Conservation (phyloP, 2,329 filamentous ascomycete species). For the Colletotrichum lentis region DNA sequence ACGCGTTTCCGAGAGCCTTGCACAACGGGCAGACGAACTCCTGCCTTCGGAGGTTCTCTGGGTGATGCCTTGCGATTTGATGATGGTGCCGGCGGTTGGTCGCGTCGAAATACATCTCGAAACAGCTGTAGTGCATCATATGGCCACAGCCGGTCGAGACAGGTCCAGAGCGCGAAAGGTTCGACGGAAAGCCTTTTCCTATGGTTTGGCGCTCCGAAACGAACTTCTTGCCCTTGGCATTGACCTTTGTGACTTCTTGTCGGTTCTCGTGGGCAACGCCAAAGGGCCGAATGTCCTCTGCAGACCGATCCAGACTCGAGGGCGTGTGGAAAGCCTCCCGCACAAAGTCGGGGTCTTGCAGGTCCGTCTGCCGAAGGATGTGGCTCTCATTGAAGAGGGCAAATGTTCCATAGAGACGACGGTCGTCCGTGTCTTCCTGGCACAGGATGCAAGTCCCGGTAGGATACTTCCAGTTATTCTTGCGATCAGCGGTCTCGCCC, state of each 20-base stretch:
- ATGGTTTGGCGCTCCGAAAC: slow-evolving; percentile 80
- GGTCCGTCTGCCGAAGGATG: slow-evolving; percentile 85
- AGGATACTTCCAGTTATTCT: slow-evolving; percentile 88
- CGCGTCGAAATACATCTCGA: slow-evolving; percentile 88
- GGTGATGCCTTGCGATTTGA: slow-evolving; percentile 94
- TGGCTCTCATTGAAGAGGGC: slow-evolving; percentile 86
- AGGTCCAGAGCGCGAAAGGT: slow-evolving; percentile 73
- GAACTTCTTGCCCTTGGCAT: slow-evolving; percentile 74
- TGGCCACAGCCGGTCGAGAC: slow-evolving; percentile 93
- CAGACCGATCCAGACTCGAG: slow-evolving; percentile 81
- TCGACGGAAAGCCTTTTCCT: slow-evolving; percentile 85
- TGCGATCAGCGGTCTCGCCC: slow-evolving; percentile 70
- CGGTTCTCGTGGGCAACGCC: slow-evolving; percentile 90
- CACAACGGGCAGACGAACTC: slow-evolving; percentile 97
- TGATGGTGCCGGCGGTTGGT: slow-evolving; percentile 84
- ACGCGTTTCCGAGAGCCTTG: slow-evolving; percentile 94
- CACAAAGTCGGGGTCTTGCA: slow-evolving; percentile 82
- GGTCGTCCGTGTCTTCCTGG: slow-evolving; percentile 93
- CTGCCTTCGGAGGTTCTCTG: slow-evolving; percentile 78
- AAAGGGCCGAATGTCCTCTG: slow-evolving; percentile 84
- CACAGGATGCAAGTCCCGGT: slow-evolving; percentile 93
- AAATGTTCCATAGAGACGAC: slow-evolving; percentile 90
- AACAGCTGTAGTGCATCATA: slow-evolving; percentile 98
- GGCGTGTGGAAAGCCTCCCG: slow-evolving; percentile 83
- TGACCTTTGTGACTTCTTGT: slow-evolving; percentile 77